A percentile compares a stretch with the other conserved stretches of the same genome.
Evolutionary conservation across 352 stramenopile species (phyloP).

Genomic region (Pythium aphanidermatum): DNA sequence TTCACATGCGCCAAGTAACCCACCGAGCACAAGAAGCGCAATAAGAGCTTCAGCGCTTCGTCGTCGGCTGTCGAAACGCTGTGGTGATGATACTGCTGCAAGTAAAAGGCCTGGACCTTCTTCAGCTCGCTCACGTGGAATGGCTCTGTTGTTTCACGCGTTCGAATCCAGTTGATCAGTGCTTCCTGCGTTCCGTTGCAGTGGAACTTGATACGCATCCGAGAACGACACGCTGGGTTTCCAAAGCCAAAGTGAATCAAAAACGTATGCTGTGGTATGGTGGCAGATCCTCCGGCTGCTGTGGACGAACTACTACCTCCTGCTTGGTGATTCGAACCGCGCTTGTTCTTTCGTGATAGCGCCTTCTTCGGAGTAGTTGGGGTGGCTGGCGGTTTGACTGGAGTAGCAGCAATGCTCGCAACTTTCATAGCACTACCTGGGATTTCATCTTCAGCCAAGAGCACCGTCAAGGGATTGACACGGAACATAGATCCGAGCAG

Average conservation of each 20-base stretch:
- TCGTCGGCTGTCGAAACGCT: conserved; percentile 8
- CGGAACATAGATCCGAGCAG: conserved; percentile 32
- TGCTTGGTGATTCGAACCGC: background rate
- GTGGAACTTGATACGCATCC: conserved; percentile 42
- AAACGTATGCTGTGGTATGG: conserved; percentile 13
- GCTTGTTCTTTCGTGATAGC: conserved; percentile 36
- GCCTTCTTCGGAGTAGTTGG: conserved; percentile 19
- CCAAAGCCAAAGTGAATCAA: conserved; percentile 30
- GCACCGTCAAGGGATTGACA: conserved; percentile 37
- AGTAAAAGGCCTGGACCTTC: conserved; percentile 8
- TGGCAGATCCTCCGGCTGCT: background rate
- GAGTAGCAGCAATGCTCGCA: background rate
- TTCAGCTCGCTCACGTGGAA: conserved; percentile 31
- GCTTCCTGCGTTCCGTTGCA: conserved; percentile 37
- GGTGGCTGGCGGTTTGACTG: background rate
- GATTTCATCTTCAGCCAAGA: conserved; percentile 36
- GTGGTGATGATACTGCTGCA: conserved; percentile 3
- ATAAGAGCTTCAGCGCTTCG: conserved; percentile 30
- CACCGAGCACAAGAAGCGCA: conserved; percentile 44
- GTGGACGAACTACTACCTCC: background rate
- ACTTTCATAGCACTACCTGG: background rate
- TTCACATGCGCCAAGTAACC: conserved; percentile 43
- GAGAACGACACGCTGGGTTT: conserved; percentile 18
- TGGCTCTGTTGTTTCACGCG: conserved; percentile 3
- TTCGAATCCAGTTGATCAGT: conserved; percentile 54